A percentile compares a stretch with the other conserved stretches of the same genome.
These are phyloP conservation scores for Dioscorea cayenensis DNA, from an alignment of 116 monocot genomes.

Conservation along the genomic window DNA sequence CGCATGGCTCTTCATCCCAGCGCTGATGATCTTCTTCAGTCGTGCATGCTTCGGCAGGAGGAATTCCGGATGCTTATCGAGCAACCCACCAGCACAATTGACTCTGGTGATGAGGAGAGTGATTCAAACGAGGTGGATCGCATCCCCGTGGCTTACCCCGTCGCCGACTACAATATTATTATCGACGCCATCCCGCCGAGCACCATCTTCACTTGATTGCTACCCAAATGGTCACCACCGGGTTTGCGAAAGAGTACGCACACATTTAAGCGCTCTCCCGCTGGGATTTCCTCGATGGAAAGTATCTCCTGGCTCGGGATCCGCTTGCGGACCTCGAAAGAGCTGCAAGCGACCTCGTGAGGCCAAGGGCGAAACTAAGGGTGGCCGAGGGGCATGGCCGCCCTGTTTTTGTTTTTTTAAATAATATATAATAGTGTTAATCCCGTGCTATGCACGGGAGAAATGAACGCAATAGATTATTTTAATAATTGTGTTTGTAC, in stretches of 20 bases:
- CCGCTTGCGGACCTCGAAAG: conserved; percentile 31
- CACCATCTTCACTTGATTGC: conserved; percentile 72
- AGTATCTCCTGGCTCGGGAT: conserved; percentile 69
- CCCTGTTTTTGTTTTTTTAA: too few species aligned
- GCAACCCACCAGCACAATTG: conserved; percentile 9
- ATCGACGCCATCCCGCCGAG: conserved; percentile 87
- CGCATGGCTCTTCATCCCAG: conserved; percentile 24
- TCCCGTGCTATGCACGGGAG: too few species aligned
- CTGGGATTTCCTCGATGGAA: conserved; percentile 59
- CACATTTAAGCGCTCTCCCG: conserved; percentile 52
- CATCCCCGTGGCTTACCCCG: conserved; percentile 66
- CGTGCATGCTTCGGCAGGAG: conserved; percentile 62
- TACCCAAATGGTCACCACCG: conserved; percentile 50
- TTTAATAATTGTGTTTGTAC: too few species aligned
- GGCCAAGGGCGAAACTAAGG: too few species aligned
- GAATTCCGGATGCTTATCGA: conserved; percentile 74
- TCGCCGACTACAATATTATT: conserved; percentile 61
- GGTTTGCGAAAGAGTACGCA: conserved; percentile 59
- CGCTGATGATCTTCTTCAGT: conserved; percentile 62
- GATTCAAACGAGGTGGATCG: conserved; percentile 24
- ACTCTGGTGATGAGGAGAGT: conserved; percentile 24
- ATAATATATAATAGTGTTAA: too few species aligned
- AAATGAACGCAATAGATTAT: too few species aligned
- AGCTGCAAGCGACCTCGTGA: conserved; percentile 46
- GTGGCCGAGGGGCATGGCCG: too few species aligned